Percentiles rank a stretch among this genome's conserved stretches.
Conservation (phyloP, 805 yeast genomes). For the Jamesozyma rosinii region DNA sequence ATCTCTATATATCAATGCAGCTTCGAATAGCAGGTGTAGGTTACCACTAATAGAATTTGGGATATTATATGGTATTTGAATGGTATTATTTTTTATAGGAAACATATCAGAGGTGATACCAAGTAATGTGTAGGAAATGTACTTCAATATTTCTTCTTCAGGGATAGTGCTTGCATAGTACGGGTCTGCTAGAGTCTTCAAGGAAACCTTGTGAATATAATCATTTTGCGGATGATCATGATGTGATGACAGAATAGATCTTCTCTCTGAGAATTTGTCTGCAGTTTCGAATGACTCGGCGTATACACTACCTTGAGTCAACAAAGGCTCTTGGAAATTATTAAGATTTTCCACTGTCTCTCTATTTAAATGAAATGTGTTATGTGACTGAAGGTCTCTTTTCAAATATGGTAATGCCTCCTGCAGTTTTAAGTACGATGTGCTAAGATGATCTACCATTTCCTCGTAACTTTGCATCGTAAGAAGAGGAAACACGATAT, state of each 20-base stretch:
- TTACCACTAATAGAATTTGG: constrained; percentile 49
- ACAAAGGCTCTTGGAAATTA: constrained; percentile 4
- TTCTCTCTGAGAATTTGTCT: constrained; percentile 32
- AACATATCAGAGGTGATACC: constrained; percentile 55
- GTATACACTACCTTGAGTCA: constrained; percentile 17
- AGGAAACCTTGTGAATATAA: constrained; percentile 8
- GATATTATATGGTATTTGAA: constrained; percentile 42
- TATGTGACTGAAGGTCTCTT: neutral
- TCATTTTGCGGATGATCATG: constrained; percentile 8
- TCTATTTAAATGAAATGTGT: constrained; percentile 1
- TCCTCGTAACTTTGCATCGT: constrained; percentile 14
- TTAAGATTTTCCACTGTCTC: constrained; percentile 5
- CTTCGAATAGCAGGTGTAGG: constrained; percentile 53
- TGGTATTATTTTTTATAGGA: constrained; percentile 33
- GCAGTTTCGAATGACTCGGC: constrained; percentile 35
- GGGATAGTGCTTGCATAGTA: constrained; percentile 31
- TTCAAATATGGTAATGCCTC: constrained; percentile 11
- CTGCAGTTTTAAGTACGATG: constrained; percentile 12
- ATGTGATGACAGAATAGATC: constrained; percentile 29
- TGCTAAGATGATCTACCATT: constrained; percentile 14
- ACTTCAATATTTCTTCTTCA: constrained; percentile 37
- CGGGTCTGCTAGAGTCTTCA: constrained; percentile 18
- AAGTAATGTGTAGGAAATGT: constrained; percentile 45
- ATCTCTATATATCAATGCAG: constrained; percentile 54
- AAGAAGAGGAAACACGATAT: constrained; percentile 12